A percentile compares a stretch with the other conserved stretches of the same genome.
Conservation (phyloP, 2,329 filamentous ascomycete genomes). For the Periglandula ipomoeae region DNA sequence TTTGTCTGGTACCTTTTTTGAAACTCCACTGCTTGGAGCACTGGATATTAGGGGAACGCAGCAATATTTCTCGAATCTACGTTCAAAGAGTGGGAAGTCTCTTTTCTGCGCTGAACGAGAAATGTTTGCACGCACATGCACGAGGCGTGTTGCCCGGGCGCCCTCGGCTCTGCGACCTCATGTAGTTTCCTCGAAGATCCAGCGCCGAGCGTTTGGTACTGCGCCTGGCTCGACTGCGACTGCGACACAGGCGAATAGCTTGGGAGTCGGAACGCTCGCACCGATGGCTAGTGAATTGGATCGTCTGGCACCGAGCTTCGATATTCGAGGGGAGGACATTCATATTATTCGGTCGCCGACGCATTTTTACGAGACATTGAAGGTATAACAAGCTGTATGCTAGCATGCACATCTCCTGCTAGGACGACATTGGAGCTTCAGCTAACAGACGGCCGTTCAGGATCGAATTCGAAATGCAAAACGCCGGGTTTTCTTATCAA, state of each 20-base stretch:
- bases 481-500: conserved; percentile 81
- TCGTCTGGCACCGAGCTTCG: conserved; percentile 81
- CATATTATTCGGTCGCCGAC: conserved; percentile 67
- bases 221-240: conserved; percentile 23
- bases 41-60: background rate
- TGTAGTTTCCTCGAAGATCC: conserved; percentile 19
- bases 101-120: background rate
- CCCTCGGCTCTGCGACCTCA: conserved; percentile 9
- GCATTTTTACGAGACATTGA: conserved; percentile 88
- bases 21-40: background rate
- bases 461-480: conserved; percentile 74
- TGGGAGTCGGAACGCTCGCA: conserved; percentile 32
- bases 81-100: background rate
- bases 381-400: conserved; percentile 41
- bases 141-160: conserved; percentile 20
- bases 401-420: background rate
- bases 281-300: conserved; percentile 67
- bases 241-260: conserved; percentile 16
- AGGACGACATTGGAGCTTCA: background rate
- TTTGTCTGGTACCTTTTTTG: no score
- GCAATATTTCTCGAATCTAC: background rate
- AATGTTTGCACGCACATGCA: conserved; percentile 28
- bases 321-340: conserved; percentile 72
- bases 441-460: conserved; percentile 29
- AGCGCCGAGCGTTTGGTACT: conserved; percentile 31